Conservation (phyloP, 2,329 filamentous ascomycete species). For the Curvularia verruculosa region DNA sequence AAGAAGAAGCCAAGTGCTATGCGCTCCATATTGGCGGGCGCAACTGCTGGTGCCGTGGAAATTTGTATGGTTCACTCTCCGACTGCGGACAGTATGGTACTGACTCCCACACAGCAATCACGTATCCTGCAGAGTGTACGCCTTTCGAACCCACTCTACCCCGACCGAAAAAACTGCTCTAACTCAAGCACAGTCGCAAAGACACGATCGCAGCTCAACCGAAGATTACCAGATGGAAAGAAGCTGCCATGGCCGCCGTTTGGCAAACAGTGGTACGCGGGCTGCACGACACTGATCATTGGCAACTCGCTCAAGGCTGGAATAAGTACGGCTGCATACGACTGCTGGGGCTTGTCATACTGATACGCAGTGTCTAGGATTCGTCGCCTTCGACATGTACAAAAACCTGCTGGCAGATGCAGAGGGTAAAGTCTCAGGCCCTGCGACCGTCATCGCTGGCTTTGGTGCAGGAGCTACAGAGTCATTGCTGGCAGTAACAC, state of each 20-base stretch:
- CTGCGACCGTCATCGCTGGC: slow-evolving; percentile 87
- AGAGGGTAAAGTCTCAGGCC: slow-evolving; percentile 86
- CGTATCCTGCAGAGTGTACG: slow-evolving; percentile 91
- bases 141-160: slow-evolving; percentile 1
- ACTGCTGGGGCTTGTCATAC: background rate
- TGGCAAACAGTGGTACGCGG: slow-evolving; percentile 93
- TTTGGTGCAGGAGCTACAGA: slow-evolving; percentile 96
- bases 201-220: slow-evolving; percentile 91
- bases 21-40: slow-evolving; percentile 89
- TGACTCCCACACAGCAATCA: slow-evolving; percentile 68
- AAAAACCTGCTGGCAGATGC: slow-evolving; percentile 81
- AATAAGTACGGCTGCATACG: slow-evolving; percentile 70
- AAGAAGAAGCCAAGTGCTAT: slow-evolving; percentile 71
- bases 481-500: slow-evolving; percentile 89
- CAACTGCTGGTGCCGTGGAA: slow-evolving; percentile 91
- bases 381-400: slow-evolving; percentile 96
- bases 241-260: slow-evolving; percentile 96
- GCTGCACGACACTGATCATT: slow-evolving; percentile 94
- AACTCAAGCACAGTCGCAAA: slow-evolving; percentile 73
- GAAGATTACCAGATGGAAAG: slow-evolving; percentile 76
- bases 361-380: slow-evolving; percentile 60
- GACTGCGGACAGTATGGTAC: slow-evolving; percentile 5
- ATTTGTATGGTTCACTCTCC: slow-evolving; percentile 67
- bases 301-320: slow-evolving; percentile 97
- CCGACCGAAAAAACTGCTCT: slow-evolving; percentile 11